Percentiles rank a stretch among this genome's conserved stretches.
Conservation (phyloP, 1,284 basidiomycete genomes). For the Cerrena zonata region DNA sequence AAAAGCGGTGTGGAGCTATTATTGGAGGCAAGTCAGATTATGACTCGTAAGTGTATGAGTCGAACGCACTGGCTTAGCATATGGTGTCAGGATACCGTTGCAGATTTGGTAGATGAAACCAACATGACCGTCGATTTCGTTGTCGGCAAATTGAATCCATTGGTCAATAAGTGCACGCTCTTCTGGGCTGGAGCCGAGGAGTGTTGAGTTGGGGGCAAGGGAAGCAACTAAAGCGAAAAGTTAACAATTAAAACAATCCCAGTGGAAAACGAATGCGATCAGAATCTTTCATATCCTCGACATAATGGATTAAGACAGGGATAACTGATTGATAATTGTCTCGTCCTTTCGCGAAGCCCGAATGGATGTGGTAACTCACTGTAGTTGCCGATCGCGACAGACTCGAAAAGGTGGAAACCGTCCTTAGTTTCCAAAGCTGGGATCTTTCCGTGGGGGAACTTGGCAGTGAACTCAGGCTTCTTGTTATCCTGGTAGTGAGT, state of each 20-base stretch:
- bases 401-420: slow-evolving; percentile 79
- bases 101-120: slow-evolving; percentile 31
- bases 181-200: slow-evolving; percentile 52
- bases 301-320: slow-evolving; percentile 54
- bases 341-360: slow-evolving; percentile 31
- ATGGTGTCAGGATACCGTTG: slow-evolving; percentile 43
- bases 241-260: slow-evolving; percentile 10
- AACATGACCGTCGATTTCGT: slow-evolving; percentile 40
- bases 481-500: slow-evolving; percentile 73
- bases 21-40: not conserved
- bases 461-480: slow-evolving; percentile 68
- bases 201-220: slow-evolving; percentile 61
- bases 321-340: slow-evolving; percentile 44
- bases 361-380: slow-evolving; percentile 55
- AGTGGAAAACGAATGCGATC: slow-evolving; percentile 23
- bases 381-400: slow-evolving; percentile 79
- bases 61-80: slow-evolving; percentile 57
- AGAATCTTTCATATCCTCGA: slow-evolving; percentile 31
- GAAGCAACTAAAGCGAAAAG: slow-evolving; percentile 55
- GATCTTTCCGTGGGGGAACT: slow-evolving; percentile 82
- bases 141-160: slow-evolving; percentile 62
- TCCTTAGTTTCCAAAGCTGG: slow-evolving; percentile 77
- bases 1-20: slow-evolving; percentile 51
- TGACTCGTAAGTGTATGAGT: not conserved
- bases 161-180: slow-evolving; percentile 62